Percentiles rank a stretch among this genome's conserved stretches.
Conservation (phyloP, 805 yeast species). For the Zygoascus bituminiphila region DNA sequence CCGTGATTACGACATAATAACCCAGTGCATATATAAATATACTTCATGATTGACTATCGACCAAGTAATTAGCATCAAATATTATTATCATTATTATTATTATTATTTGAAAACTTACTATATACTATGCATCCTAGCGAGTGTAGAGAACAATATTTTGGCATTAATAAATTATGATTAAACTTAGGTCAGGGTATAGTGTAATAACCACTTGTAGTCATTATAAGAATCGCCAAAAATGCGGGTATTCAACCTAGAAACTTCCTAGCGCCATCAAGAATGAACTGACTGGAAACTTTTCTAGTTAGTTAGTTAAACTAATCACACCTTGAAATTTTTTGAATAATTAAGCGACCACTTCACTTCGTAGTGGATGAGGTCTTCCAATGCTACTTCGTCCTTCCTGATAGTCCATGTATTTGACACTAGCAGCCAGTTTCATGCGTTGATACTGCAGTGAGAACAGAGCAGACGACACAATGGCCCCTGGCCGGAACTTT, state of each 20-base stretch:
- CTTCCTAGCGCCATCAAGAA: too few species aligned
- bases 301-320: too few species aligned
- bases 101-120: neutral
- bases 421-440: conserved; percentile 1
- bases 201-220: neutral
- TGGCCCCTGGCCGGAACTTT: neutral
- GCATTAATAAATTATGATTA: too few species aligned
- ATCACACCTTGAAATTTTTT: too few species aligned
- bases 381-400: neutral
- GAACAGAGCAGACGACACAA: neutral
- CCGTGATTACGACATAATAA: too few species aligned
- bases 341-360: neutral
- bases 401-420: neutral
- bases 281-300: too few species aligned
- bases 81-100: too few species aligned
- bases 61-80: too few species aligned
- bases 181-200: neutral
- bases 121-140: neutral
- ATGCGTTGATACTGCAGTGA: conserved; percentile 3
- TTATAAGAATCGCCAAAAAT: neutral
- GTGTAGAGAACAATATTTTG: neutral
- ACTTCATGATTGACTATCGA: too few species aligned
- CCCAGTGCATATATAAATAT: too few species aligned
- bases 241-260: too few species aligned
- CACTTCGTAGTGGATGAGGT: neutral